Base-by-base conservation (phyloP, 352 stramenopile genomes). In the Globisporangium abappressorium region DNA sequence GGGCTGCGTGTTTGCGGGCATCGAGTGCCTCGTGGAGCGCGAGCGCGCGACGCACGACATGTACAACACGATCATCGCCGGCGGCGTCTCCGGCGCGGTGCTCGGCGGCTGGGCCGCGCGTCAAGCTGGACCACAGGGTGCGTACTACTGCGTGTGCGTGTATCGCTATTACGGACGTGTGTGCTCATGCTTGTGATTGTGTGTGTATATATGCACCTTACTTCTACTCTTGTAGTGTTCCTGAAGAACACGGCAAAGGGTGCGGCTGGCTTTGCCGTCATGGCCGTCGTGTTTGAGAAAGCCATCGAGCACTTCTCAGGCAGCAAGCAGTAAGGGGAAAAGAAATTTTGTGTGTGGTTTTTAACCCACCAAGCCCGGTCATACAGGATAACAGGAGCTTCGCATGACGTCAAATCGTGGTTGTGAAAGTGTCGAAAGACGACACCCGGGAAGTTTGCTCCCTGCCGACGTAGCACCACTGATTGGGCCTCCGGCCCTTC, bases 201-300 rank as follows among this genome's bases (percentile, higher is more conserved):
- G 28, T 62, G 33, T 70, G 14, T 24, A 18, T 30, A 4, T 47
- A 14, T 54, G 30, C 30, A 33, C 30, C 30, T 61, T 11, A 14
- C 51, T 30, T 71, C 54, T 57, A 24, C 61, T 72, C 5, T 43
- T 12, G 43, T 64, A 94, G 87, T 91, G 68, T 56, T 93, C 54
- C 62, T 83, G 56, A 76, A 75, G 65, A 89, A 94, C 66, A 92
- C 84, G 34, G 76, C 61, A 47, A 96, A 96, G 65, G 85, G 89
- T 15, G 87, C 85, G 2, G 84, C 81, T 8, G 84, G 85, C 43
- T 96, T 96, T 65, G 85, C 87, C 3, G 80, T 79, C 57, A 93
- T 96, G 82, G 87, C 85, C 33, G 87, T 94, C 24, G 83, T 94
- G 28, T 94, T 96, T 74, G 89, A 96, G 62, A 94, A 92, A 68